Evolutionary conservation across 2,329 filamentous ascomycete species (phyloP), one percentile per base, ranked within the genome.

Genomic region (Aureobasidium sp.): DNA sequence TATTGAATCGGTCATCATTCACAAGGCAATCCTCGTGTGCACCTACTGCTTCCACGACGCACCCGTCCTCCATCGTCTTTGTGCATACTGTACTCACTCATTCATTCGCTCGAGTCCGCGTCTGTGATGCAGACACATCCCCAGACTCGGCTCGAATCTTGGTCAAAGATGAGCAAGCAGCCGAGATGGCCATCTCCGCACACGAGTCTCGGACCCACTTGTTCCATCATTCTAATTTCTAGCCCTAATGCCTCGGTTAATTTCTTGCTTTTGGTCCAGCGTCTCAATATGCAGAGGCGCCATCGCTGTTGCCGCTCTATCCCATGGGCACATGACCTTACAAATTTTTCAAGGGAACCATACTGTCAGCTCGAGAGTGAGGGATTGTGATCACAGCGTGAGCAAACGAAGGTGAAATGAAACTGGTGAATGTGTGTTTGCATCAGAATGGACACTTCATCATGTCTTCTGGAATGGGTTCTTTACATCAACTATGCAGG

Each of bases 91-190:
- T 12, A 32, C 11, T 3, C 11, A 21, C 24, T 11, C 19, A n/a
- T 12, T 19, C 34, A 49, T 30, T 22, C 34, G 35, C 25, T 30
- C 22, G 8, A 10, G 16, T 12, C 22, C 11, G 17, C 24, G 19
- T 27, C n/a, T 34, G 12, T 39, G 34, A 49, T 39, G 45, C 34
- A 38, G 19, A 38, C 16, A 34, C 16, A 39, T 29, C 45, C 45
- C 45, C 45, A 49, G 34, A 49, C 45, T 49, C 45, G 44, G 44
- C 44, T 35, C 30, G 11, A 48, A 48, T 48, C 44, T 48, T 37
- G 44, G 27, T 29, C 24, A 39, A 6, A 30, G 16, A 21, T 49
- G 21, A 27, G 22, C 45, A 30, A 29, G 5, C 34, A 49, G 45
- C 45, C 45, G 45, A 49, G 45, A 37, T 47, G 29, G 37, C 42